Evolutionary conservation across 495 filamentous ascomycete species (phyloP), one percentile per base, ranked within the genome.

Genomic region (Podospora bellae-mahoneyi): DNA sequence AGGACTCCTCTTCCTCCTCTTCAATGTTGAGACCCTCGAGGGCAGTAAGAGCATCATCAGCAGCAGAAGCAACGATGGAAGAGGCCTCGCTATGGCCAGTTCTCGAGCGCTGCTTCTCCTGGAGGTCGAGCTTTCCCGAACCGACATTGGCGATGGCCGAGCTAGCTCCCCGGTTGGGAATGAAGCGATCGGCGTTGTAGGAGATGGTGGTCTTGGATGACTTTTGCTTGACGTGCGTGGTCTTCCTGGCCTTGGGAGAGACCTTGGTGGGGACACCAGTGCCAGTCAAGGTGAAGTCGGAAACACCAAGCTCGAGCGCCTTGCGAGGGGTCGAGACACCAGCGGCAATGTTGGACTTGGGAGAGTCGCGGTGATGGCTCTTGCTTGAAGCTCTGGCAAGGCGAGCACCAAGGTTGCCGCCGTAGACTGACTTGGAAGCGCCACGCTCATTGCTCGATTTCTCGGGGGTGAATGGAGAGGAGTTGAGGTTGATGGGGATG

Each of bases 281-380:
- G 64, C 94, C 93, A 60, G 91, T 91, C 73, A 97, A 82, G 13
- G 92, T 87, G 87, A 94, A 97, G 73, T 99, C 95, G 1, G 92
- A 97, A 26, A 96, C 88, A 66, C 93, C 94, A 30, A 97, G 84
- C 76, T 97, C 94, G n/a, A 97, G 85, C 62, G 74, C 94, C 86
- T 81, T 90, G 80, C 68, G 92, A 83, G 73, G 94, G 83, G 77
- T 91, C 78, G 79, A 83, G 78, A 82, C 78, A 48, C 80, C 80
- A 39, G 89, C 87, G 65, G 92, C 94, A 77, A 97, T 97, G 82
- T 97, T 97, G 59, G 93, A 96, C 83, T 97, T 97, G 74, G 93
- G 92, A 28, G 92, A 93, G 70, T 94, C 88, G 28, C 88, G 87
- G 78, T 89, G 61, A 19, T 63, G 76, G n/a, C 81, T 70, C 6